These are phyloP conservation scores for Talaromyces islandicus DNA, from an alignment of 2,329 filamentous ascomycete species.

Conservation along the genomic window DNA sequence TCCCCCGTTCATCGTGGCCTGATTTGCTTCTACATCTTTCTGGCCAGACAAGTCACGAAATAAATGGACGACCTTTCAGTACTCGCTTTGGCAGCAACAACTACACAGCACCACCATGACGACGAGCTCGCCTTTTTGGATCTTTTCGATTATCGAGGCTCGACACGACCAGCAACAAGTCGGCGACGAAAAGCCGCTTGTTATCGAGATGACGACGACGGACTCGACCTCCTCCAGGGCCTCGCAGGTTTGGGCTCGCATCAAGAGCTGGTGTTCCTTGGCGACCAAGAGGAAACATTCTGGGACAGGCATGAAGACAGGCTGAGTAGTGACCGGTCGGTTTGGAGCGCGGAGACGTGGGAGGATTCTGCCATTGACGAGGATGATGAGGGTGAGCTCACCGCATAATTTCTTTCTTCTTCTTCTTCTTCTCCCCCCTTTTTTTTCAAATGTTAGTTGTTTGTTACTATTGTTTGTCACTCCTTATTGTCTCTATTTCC, in stretches of 20 bases:
- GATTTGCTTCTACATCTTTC: not conserved
- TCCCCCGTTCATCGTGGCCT: constrained; percentile 9
- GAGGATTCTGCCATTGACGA: not conserved
- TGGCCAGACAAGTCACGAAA: not conserved
- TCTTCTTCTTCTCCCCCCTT: not conserved
- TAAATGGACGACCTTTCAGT: not conserved
- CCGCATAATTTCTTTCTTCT: not conserved
- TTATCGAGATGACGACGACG: constrained; percentile 1
- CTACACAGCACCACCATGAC: not conserved
- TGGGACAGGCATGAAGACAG: constrained; percentile 3
- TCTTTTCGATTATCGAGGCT: constrained; percentile 11
- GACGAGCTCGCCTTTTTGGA: constrained; percentile 1
- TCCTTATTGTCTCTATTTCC: not conserved
- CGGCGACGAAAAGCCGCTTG: constrained; percentile 1
- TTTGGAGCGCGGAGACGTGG: not conserved
- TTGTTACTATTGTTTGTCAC: not conserved
- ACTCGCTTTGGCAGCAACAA: not conserved
- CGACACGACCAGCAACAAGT: not conserved
- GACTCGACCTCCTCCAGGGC: not conserved
- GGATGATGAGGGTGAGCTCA: not conserved
- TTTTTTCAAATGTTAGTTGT: not conserved
- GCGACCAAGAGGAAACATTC: not conserved
- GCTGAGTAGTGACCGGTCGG: not conserved
- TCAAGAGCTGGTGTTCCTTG: not conserved
- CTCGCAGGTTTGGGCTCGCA: not conserved